phyloP scores from a whole-genome alignment of 2,329 filamentous ascomycete species.

The Aureobasidium namibiae region DNA sequence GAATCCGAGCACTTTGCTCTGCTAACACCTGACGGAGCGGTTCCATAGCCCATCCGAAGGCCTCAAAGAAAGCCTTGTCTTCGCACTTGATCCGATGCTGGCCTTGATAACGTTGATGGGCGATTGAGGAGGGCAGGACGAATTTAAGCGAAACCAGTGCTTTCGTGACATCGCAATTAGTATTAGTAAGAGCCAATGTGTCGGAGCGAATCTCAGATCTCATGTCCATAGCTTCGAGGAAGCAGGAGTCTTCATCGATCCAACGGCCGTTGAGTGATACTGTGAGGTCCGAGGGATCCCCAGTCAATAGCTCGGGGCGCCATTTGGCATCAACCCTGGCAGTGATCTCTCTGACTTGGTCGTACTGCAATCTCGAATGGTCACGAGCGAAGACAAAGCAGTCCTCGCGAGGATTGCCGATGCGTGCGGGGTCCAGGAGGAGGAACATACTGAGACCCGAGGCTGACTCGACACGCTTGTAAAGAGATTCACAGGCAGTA shows the following conservation, averaged over 20 bases:
- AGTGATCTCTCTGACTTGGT: conserved; percentile 38
- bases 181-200: not conserved
- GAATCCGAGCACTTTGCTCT: not conserved
- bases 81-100: not conserved
- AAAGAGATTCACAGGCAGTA: conserved; percentile 47
- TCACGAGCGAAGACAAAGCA: conserved; percentile 49
- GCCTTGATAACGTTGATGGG: not conserved
- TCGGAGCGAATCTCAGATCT: not conserved
- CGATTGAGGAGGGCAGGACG: not conserved
- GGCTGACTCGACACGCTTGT: conserved; percentile 32
- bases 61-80: conserved; percentile 22
- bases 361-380: conserved; percentile 37
- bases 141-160: not conserved
- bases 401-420: conserved; percentile 41
- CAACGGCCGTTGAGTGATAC: not conserved
- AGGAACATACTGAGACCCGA: conserved; percentile 38
- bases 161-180: not conserved
- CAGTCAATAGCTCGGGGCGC: conserved; percentile 26
- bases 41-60: conserved; percentile 24
- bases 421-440: conserved; percentile 49
- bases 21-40: conserved; percentile 11
- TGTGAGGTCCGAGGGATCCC: too few relatives aligned
- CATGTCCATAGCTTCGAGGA: not conserved
- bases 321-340: conserved; percentile 41
- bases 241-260: not conserved